Base-by-base conservation (phyloP, 805 yeast species). In the Starmerella potacharoeniae region DNA sequence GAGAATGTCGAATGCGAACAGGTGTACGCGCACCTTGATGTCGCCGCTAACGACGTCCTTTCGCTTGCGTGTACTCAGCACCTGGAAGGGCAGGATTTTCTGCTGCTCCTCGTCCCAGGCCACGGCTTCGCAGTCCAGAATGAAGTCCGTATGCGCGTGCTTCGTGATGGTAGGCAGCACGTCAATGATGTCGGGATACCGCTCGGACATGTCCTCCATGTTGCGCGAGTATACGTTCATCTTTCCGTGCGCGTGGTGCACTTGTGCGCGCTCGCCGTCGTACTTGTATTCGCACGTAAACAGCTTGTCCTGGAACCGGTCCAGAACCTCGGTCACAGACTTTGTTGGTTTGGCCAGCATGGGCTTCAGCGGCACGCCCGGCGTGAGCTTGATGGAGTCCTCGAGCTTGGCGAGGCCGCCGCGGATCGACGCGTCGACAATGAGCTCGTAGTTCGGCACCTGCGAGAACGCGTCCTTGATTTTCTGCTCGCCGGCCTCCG, bases 341-440 rank as follows among this genome's bases (percentile, higher is more conserved):
- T 93, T 91, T 0, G 97, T 91, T 2, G 98, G 98, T 66, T 91
- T 93, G 6, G 98, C 98, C 64, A 93, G 78, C 98, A 93, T 93
- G 0, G 98, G 98, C 66, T 90, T 91, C 62, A 93, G 74, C 0
- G 98, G 98, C 5, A 93, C 82, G 1, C 97, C 97, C 0, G 98
- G 96, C 9, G 83, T 81, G 58, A 93, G 72, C 41, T 80, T 81
- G 62, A 95, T 82, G 60, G 82, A 78, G 9, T 83, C 82, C 49
- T 77, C 72, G 43, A 93, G 66, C 39, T 84, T 74, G 61, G 75
- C 69, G 2, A 91, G 75, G 0, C 97, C 97, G 62, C 80, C 65
- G 44, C 81, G 72, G 56, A 84, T 67, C 1, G 88, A 82, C 1
- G 80, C 77, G 9, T 76, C 74, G 51, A 93, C 84, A 14, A 93